Evolutionary conservation across 257 asterid species (phyloP).

Genomic region (Mitragyna speciosa): DNA sequence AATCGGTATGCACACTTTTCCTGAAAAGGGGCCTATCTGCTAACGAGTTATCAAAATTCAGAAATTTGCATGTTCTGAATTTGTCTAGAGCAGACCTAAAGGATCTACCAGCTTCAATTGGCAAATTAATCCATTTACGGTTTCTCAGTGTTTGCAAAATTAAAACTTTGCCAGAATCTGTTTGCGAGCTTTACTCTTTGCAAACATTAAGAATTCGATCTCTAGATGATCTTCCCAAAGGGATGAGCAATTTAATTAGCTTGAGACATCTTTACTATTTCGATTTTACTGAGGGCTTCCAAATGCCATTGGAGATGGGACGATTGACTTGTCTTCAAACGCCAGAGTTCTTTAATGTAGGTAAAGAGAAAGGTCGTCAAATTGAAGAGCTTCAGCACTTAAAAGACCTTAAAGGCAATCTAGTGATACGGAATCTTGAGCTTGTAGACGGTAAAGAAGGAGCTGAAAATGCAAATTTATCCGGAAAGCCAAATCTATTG

Average conservation of each 20-base stretch:
- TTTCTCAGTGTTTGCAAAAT: conserved; percentile 14
- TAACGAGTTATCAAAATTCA: conserved; percentile 15
- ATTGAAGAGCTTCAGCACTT: conserved; percentile 31
- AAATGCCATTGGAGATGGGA: conserved; percentile 22
- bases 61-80: conserved; percentile 16
- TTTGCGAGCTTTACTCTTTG: conserved; percentile 26
- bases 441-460: conserved; percentile 23
- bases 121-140: conserved; percentile 30
- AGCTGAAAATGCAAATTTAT: conserved; percentile 26
- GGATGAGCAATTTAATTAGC: conserved; percentile 12
- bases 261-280: conserved; percentile 31
- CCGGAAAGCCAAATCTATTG: conserved; percentile 11
- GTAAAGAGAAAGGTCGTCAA: background rate
- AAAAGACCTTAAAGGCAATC: conserved; percentile 21
- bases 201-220: conserved; percentile 15
- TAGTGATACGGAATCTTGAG: conserved; percentile 22
- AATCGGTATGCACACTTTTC: conserved; percentile 14
- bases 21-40: background rate
- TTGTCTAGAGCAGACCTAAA: background rate
- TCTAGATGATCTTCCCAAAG: conserved; percentile 1
- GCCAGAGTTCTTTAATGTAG: conserved; percentile 3
- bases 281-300: too few relatives aligned
- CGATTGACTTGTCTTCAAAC: conserved; percentile 27
- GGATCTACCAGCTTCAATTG: conserved; percentile 8
- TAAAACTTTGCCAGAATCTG: conserved; percentile 9